phyloP scores from a whole-genome alignment of 2,329 filamentous ascomycete species.

The Trichoderma asperellum region DNA sequence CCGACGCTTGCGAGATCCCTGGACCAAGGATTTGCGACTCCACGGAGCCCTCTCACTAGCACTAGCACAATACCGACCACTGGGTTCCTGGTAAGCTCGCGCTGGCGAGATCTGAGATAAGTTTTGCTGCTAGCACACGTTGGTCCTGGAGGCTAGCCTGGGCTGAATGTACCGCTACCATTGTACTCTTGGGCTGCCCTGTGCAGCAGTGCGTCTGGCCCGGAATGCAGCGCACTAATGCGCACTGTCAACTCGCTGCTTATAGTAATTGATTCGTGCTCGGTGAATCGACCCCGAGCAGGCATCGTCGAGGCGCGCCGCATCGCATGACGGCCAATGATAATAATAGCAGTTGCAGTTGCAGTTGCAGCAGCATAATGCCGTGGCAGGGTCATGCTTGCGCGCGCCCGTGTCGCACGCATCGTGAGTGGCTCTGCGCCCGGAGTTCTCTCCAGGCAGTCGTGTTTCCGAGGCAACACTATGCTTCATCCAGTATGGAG shows the following conservation, averaged over 20 bases:
- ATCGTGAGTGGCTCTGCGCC: neutral
- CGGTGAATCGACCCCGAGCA: neutral
- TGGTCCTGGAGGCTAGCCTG: neutral
- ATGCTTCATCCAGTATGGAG: slow-evolving; percentile 18
- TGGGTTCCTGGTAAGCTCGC: slow-evolving; percentile 23
- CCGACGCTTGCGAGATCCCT: neutral
- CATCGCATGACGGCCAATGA: neutral
- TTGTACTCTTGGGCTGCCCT: neutral
- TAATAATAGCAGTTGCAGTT: neutral
- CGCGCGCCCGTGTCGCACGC: neutral
- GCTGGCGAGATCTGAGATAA: slow-evolving; percentile 15
- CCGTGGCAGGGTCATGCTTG: neutral
- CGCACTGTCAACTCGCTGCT: neutral
- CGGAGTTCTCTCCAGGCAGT: neutral
- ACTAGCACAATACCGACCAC: slow-evolving; percentile 13
- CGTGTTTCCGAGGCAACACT: neutral
- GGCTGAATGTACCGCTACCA: neutral
- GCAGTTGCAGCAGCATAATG: neutral
- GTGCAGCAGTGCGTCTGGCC: neutral
- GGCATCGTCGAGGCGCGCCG: neutral
- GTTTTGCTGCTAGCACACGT: neutral
- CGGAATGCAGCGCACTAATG: neutral
- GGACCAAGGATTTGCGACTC: slow-evolving; percentile 8
- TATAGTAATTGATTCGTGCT: neutral
- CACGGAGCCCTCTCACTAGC: slow-evolving; percentile 3